These are phyloP conservation scores for Aureobasidium uvarum DNA, from an alignment of 2,329 filamentous ascomycete species.

Conservation along the genomic window DNA sequence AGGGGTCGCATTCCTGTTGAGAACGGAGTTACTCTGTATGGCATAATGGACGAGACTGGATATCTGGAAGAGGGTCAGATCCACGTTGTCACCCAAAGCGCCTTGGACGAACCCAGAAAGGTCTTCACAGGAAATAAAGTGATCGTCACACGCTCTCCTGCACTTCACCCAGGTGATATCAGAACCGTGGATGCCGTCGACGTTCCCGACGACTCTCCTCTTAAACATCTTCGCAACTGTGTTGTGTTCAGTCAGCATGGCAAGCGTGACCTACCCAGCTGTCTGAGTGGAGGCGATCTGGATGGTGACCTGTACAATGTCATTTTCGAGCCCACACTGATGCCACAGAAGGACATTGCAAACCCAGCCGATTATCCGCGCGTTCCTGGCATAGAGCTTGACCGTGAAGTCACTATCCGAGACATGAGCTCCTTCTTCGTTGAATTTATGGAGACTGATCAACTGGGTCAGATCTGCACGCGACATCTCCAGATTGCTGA, in stretches of 20 bases:
- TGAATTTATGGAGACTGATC: conserved; percentile 63
- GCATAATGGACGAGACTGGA: conserved; percentile 78
- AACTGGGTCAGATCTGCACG: conserved; percentile 45
- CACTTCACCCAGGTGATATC: conserved; percentile 77
- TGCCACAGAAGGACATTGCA: conserved; percentile 46
- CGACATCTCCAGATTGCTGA: conserved; percentile 46
- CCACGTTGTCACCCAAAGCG: conserved; percentile 59
- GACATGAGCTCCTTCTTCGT: conserved; percentile 83
- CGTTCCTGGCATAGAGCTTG: conserved; percentile 57
- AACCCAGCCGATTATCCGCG: conserved; percentile 68
- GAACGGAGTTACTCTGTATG: conserved; percentile 72
- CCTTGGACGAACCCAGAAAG: conserved; percentile 33
- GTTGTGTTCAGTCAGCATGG: conserved; percentile 75
- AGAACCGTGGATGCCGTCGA: conserved; percentile 62
- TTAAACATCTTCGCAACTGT: conserved; percentile 66
- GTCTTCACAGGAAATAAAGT: conserved; percentile 47
- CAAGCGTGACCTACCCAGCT: conserved; percentile 69
- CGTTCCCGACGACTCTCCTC: conserved; percentile 59
- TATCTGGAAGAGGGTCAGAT: conserved; percentile 65
- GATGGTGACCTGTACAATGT: conserved; percentile 81
- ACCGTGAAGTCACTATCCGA: conserved; percentile 55
- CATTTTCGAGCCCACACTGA: conserved; percentile 64
- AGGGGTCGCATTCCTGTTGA: conserved; percentile 70
- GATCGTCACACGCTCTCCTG: conserved; percentile 74
- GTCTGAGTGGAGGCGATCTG: conserved; percentile 76